Evolutionary conservation across 2,329 filamentous ascomycete species (phyloP).

Genomic region (Hymenoscyphus occultus): DNA sequence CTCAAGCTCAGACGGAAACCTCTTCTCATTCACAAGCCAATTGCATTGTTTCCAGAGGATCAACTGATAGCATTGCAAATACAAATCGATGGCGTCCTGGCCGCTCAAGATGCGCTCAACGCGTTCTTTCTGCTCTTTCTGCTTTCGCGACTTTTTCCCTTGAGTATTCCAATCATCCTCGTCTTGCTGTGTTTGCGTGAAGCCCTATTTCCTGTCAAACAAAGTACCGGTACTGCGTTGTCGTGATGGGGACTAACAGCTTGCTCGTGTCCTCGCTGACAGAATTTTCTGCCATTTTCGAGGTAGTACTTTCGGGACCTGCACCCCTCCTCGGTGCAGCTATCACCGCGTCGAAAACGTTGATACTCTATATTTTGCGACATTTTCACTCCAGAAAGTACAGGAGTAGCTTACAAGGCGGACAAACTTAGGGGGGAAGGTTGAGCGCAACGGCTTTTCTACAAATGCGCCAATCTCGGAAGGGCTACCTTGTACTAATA

Average conservation of each 20-base stretch:
- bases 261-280: slow-evolving; percentile 63
- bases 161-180: slow-evolving; percentile 66
- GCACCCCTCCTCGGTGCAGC: slow-evolving; percentile 58
- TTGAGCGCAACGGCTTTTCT: background rate
- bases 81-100: slow-evolving; percentile 69
- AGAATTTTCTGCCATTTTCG: slow-evolving; percentile 63
- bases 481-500: background rate
- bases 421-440: background rate
- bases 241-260: slow-evolving; percentile 43
- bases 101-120: slow-evolving; percentile 60
- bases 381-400: slow-evolving; percentile 22
- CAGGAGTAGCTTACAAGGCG: background rate
- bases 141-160: slow-evolving; percentile 53
- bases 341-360: slow-evolving; percentile 43
- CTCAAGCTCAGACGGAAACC: slow-evolving; percentile 71
- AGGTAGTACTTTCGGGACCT: slow-evolving; percentile 57
- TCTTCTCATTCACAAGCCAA: slow-evolving; percentile 66
- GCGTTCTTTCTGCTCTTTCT: slow-evolving; percentile 58
- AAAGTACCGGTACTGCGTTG: background rate
- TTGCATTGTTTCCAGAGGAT: slow-evolving; percentile 77
- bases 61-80: slow-evolving; percentile 79
- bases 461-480: background rate
- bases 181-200: slow-evolving; percentile 51
- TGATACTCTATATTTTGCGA: slow-evolving; percentile 35
- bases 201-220: slow-evolving; percentile 30